These are phyloP conservation scores for Chlamydomonas reinhardtii DNA, from an alignment of 163 green algal species.

Conservation along the genomic window DNA sequence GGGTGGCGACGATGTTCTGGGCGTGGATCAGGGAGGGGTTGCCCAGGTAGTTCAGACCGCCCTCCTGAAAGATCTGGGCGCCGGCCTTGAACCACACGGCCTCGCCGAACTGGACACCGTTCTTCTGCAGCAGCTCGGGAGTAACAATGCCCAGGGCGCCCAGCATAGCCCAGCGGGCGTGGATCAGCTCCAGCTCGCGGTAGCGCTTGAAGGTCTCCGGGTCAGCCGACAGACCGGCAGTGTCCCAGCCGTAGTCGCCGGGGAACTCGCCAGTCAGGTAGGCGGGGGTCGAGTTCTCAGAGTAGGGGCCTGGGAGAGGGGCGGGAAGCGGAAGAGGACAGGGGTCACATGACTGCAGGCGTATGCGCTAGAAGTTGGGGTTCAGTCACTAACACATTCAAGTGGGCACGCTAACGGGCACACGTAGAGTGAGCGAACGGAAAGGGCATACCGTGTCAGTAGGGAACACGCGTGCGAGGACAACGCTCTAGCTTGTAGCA, in stretches of 20 bases:
- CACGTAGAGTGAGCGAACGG: too few relatives aligned
- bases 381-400: too few relatives aligned
- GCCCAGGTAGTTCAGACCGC: slow-evolving; percentile 88
- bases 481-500: too few relatives aligned
- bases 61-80: slow-evolving; percentile 89
- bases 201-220: slow-evolving; percentile 84
- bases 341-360: too few relatives aligned
- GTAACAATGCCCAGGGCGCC: slow-evolving; percentile 89
- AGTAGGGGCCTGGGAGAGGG: slow-evolving; percentile 45
- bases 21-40: slow-evolving; percentile 88
- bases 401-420: too few relatives aligned
- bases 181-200: slow-evolving; percentile 81
- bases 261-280: slow-evolving; percentile 91
- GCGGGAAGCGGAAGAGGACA: too few relatives aligned
- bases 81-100: slow-evolving; percentile 95
- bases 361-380: too few relatives aligned
- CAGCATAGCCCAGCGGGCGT: slow-evolving; percentile 93
- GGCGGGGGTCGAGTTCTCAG: too few relatives aligned
- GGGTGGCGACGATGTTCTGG: slow-evolving; percentile 86
- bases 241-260: slow-evolving; percentile 96
- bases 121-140: slow-evolving; percentile 88
- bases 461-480: too few relatives aligned
- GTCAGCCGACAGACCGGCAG: slow-evolving; percentile 80
- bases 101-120: slow-evolving; percentile 71
- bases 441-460: too few relatives aligned